Evolutionary conservation across 2,329 filamentous ascomycete genomes (phyloP).

Genomic region (Monilinia fructigena): DNA sequence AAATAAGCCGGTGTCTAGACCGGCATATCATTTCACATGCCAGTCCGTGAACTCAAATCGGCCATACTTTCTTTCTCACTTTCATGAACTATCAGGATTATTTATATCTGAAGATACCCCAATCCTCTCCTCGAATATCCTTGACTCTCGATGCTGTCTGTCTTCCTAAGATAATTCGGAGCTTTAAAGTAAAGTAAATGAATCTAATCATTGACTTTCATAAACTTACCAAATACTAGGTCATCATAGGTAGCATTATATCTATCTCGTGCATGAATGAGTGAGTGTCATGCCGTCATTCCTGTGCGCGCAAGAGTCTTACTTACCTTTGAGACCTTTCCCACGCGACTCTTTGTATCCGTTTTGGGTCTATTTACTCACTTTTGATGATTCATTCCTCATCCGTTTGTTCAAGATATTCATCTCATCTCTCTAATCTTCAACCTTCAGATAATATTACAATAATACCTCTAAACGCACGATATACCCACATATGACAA

Average conservation of each 20-base stretch:
- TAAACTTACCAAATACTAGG: no score
- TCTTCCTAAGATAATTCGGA: no score
- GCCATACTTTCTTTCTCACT: no score
- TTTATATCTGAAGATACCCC: neutral
- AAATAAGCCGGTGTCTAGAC: neutral
- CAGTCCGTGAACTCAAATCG: neutral
- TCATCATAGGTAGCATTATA: neutral
- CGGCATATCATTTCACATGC: neutral
- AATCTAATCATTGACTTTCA: no score
- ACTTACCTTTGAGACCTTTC: constrained; percentile 1
- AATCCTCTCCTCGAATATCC: neutral
- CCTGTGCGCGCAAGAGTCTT: constrained; percentile 12
- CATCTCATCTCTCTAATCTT: constrained; percentile 1
- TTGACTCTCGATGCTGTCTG: neutral
- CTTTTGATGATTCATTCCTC: neutral
- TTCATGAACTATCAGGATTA: neutral
- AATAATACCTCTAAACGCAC: neutral
- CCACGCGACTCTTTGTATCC: constrained; percentile 16
- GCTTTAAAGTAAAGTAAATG: no score
- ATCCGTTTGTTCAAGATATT: neutral
- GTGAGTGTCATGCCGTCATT: constrained; percentile 16
- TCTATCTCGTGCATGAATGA: neutral
- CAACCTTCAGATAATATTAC: neutral
- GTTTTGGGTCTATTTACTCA: constrained; percentile 2
- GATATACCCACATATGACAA: neutral